Base-by-base conservation (phyloP, 805 yeast genomes). In the Zygotorulaspora chibaensis region DNA sequence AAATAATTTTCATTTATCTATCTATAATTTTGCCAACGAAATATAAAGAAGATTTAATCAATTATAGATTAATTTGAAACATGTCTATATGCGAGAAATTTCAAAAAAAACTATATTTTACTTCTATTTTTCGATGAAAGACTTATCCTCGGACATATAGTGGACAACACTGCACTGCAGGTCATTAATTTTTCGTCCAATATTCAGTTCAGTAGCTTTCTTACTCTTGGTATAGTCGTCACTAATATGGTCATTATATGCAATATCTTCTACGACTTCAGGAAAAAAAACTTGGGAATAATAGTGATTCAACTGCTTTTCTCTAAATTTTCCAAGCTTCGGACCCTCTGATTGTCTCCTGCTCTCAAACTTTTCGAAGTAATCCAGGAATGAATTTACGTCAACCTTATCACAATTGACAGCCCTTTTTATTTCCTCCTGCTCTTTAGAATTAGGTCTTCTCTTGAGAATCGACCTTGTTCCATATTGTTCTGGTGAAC, bases 391-490 rank as follows among this genome's bases (percentile, higher is more conserved):
- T 3, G 66, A 65, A 3, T 59, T 65, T 18, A 71, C 56, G 10
- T 59, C 67, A 9, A 72, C 70, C 13, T 51, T 59, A 46, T 71
- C 75, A 45, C 75, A 69, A 18, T 57, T 55, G n/a, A 51, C 56
- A 1, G 73, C 75, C 48, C 70, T 59, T 6, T 57, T 40, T 1
- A 58, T 57, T 49, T 73, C 77, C 18, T 58, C 58, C 18, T 58
- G 62, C 15, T 62, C 68, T 36, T 66, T 67, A 9, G 42, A 41
- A 42, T 73, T 72, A 11, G 53, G 45, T 42, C 52, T 70, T 16
- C 56, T 59, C 38, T 72, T 73, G 26, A 73, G 53, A 15, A 72
- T 72, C 4, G 77, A 66, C 48, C 56, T 66, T 2, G 59, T 52
- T 26, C 41, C 36, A 15, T 16, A 11, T 17, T 29, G 36, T 15